Evolutionary conservation across 2,329 filamentous ascomycete genomes (phyloP), one percentile per base, ranked within the genome.

Genomic region (Nothopassalora personata): DNA sequence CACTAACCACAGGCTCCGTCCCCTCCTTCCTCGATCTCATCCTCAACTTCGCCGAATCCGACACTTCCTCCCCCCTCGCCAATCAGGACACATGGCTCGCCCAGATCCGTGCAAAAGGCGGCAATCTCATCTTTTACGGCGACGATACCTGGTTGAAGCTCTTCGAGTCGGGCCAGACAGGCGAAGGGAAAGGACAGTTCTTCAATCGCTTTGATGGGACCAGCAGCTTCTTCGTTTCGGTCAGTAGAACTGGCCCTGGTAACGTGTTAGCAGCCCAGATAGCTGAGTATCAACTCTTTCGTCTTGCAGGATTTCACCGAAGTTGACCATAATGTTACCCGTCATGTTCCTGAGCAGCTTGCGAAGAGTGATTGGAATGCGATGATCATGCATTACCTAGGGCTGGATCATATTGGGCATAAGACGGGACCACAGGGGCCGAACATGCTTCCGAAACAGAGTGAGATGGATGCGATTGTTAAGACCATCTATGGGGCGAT

Each of bases 81-180:
- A 83, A 83, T 30, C 94, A 97, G 75, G 94, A 99, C 72, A 96
- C 91, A 33, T 99, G 95, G 93, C 83, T 99, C 28, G 89, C 91
- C 36, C 94, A 99, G 78, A 86, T 99, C 76, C 93, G 87, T 73
- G 85, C 86, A 36, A 88, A 85, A 68, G 77, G 79, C 27, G 90
- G 90, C 19, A 91, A 90, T 68, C 80, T 97, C 62, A 80, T 97
- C 72, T 94, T 99, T 87, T 97, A 94, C 71, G 94, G 94, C 52
- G 94, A 99, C 70, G 94, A 99, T 73, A 99, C 94, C 19, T 99
- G 94, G 95, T 79, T 99, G 67, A 97, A 97, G 77, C 81, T 99
- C 13, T 99, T 99, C 68, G 94, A 94, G 0, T 85, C 50, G 13
- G 53, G 51, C 11, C 43, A 56, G 28, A 46, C 31, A 9, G 57